Base-by-base conservation (phyloP, 1,139 yeast genomes). In the Candida frijolesensis region DNA sequence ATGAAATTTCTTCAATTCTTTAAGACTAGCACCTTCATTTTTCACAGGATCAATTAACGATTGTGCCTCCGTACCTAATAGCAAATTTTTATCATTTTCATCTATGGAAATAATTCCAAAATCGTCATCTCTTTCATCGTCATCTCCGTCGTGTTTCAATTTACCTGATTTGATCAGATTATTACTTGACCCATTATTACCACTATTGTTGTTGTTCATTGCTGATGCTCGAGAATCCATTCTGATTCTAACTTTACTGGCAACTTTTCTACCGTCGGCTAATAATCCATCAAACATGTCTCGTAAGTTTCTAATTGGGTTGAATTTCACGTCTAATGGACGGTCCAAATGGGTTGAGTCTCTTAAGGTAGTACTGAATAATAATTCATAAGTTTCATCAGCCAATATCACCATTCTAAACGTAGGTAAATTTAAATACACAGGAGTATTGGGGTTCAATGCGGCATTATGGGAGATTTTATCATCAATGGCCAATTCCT, bases 361-460 rank as follows among this genome's bases (percentile, higher is more conserved):
- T 48, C 86, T 79, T 44, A 87, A 75, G 1, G 92, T 87, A 27
- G 76, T 72, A 35, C 89, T 78, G 67, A 94, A 94, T 57, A 92
- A 82, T 40, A 87, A 72, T 64, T 94, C 98, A 58, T 91, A 86
- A 0, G 97, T 89, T 62, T 91, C 98, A 65, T 92, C 97, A 0
- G 98, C 97, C 14, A 94, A 75, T 3, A 94, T 74, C 16, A 94
- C 96, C 99, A 94, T 94, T 57, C 99, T 77, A 71, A 94, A 94
- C 0, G 97, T 91, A 0, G 98, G 92, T 29, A 92, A 72, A 49
- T 89, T 89, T 51, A 94, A 79, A 50, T 74, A 83, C 16, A 87
- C 84, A 0, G 96, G 96, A 11, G 85, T 79, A 39, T 80, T 78
- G 1, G 97, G 96, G 63, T 91, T 88, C 43, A 90, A 71, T 0